Percentiles rank a stretch among this genome's conserved stretches.
phyloP scores from a whole-genome alignment of 768 basidiomycete genomes.

The Myochromella boudieri region DNA sequence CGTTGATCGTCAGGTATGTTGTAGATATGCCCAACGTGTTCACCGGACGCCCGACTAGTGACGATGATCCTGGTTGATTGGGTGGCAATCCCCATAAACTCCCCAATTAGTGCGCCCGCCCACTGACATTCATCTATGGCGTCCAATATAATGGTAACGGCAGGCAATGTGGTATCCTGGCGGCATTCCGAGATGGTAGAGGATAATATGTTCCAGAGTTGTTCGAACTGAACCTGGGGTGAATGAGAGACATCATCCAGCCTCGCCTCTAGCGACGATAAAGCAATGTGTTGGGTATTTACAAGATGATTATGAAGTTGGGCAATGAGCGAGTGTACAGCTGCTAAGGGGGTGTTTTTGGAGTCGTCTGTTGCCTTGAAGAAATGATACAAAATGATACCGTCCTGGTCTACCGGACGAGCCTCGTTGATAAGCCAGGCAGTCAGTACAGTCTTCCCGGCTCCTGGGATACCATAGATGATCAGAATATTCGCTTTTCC shows the following conservation, averaged over 20 bases:
- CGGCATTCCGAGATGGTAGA: not conserved
- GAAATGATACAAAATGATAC: conserved; percentile 7
- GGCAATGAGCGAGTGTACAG: not conserved
- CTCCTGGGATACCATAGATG: conserved; percentile 6
- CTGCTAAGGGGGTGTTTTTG: conserved; percentile 1
- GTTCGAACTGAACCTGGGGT: not conserved
- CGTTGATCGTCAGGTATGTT: not conserved
- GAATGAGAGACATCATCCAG: not conserved
- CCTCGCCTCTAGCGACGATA: not conserved
- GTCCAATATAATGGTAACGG: not conserved
- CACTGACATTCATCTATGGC: not conserved
- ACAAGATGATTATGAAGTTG: not conserved
- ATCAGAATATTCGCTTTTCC: not conserved
- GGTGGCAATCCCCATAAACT: not conserved
- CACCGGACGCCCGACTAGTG: not conserved
- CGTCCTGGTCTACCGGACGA: not conserved
- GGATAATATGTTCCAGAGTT: conserved; percentile 1
- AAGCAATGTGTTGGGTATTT: not conserved
- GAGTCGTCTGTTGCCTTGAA: conserved; percentile 7
- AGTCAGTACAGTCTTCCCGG: conserved; percentile 12
- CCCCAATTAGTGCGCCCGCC: not conserved
- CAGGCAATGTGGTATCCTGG: not conserved
- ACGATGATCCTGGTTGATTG: not conserved
- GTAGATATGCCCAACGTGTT: not conserved
- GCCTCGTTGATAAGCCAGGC: conserved; percentile 7